Conservation (phyloP, 495 filamentous ascomycete genomes). For the Neurospora hispaniola region DNA sequence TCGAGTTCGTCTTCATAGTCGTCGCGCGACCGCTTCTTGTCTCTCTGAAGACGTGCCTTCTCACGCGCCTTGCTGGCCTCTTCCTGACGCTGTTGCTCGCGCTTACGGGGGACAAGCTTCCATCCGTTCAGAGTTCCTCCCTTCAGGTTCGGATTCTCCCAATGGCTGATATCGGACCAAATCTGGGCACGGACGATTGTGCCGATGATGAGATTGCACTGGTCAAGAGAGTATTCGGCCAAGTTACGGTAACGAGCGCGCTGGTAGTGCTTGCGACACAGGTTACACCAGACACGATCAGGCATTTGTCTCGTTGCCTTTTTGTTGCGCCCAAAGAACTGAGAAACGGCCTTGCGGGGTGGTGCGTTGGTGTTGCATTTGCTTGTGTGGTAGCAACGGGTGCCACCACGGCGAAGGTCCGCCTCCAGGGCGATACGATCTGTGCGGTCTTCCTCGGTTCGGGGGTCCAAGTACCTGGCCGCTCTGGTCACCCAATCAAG, state of each 20-base stretch:
- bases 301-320: conserved; percentile 58
- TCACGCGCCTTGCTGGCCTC: conserved; percentile 12
- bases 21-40: conserved; percentile 9
- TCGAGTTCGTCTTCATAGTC: conserved; percentile 22
- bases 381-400: conserved; percentile 23
- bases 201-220: conserved; percentile 47
- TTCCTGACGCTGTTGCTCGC: conserved; percentile 38
- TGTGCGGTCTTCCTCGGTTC: neutral
- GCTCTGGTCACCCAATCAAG: neutral
- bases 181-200: conserved; percentile 48
- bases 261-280: conserved; percentile 83
- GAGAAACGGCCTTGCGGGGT: conserved; percentile 65
- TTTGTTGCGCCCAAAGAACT: conserved; percentile 88
- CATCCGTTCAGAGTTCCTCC: conserved; percentile 25
- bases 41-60: conserved; percentile 17
- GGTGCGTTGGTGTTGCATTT: conserved; percentile 42
- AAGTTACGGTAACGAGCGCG: conserved; percentile 55
- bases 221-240: conserved; percentile 45
- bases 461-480: neutral
- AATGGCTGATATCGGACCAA: conserved; percentile 42
- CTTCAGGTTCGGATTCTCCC: conserved; percentile 2
- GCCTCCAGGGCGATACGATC: neutral
- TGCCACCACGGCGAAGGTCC: neutral
- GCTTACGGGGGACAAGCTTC: conserved; percentile 39
- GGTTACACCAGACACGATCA: conserved; percentile 52